Percentiles rank a stretch among this genome's conserved stretches.
Conservation (phyloP, 352 stramenopile species). For the Globisporangium spinosum region DNA sequence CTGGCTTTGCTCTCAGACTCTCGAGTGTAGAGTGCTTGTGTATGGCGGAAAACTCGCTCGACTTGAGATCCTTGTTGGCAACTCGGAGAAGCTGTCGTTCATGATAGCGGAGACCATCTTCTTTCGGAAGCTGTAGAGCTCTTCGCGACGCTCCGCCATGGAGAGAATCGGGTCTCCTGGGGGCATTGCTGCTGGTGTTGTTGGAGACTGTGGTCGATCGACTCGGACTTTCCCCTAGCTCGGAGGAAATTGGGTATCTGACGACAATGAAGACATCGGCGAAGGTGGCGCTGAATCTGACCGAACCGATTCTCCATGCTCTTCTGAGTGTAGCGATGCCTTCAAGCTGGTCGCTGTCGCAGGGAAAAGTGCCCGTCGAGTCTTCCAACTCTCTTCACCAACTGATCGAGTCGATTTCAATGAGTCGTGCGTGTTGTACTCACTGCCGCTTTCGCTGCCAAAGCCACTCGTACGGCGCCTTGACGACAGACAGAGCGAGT, state of each 20-base stretch:
- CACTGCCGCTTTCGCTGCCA: background rate
- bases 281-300: background rate
- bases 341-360: background rate
- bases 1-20: background rate
- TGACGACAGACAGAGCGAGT: background rate
- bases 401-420: background rate
- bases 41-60: background rate
- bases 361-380: background rate
- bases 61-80: background rate
- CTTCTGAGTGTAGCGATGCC: background rate
- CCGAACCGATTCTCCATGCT: background rate
- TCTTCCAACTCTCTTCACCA: background rate
- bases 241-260: background rate
- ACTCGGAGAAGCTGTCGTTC: background rate
- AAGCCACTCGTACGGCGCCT: background rate
- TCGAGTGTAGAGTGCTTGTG: background rate
- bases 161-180: background rate
- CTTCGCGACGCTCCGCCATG: slow-evolving; percentile 34
- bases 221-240: background rate
- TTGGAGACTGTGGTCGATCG: background rate
- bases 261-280: background rate
- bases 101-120: slow-evolving; percentile 26
- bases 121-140: slow-evolving; percentile 59
- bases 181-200: background rate
- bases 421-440: background rate